Base-by-base conservation (phyloP, 345 rosid genomes). In the Pistacia atlantica region DNA sequence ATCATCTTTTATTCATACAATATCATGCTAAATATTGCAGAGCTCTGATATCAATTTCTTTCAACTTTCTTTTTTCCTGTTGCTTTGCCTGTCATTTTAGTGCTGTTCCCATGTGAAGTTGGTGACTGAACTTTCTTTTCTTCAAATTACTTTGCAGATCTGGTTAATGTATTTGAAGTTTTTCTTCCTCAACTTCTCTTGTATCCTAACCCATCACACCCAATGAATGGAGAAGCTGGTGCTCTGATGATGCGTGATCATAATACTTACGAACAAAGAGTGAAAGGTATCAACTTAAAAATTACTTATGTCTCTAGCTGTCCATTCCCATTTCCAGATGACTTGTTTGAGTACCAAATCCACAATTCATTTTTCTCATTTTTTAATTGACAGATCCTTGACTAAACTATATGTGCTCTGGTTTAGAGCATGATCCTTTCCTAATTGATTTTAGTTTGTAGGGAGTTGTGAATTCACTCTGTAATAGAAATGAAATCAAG, bases 111-210 rank as follows among this genome's bases (percentile, higher is more conserved):
- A 28, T 83, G 33, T 49, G 65, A 73, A 69, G 66, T 67, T 45
- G 63, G 38, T 25, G 48, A 56, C 37, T 56, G 12, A 58, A 17
- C 74, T 63, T 18, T 62, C 17, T 35, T 77, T 69, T 63, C 46
- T 49, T 71, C 1, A 14, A 55, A 51, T 73, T 58, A 42, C 59
- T 77, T 87, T 81, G 42, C 91, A 94, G 98, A 97, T 86, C 82
- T 97, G 84, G 97, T 97, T 48, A 97, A 97, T 77, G 98, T 97
- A 67, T 97, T 97, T 73, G 98, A 97, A 84, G 92, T 90, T 70
- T 97, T 97, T 77, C 97, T 97, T 78, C 99, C 99, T 65, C 99
- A 97, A 83, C 97, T 97, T 77, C 98, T 97, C 72, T 75, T 97
- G 85, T 94, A 97, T 83, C 98, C 99, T 65, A 97, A 97, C 75